Evolutionary conservation across 2,329 filamentous ascomycete genomes (phyloP).

Genomic region (Neurospora crassa): DNA sequence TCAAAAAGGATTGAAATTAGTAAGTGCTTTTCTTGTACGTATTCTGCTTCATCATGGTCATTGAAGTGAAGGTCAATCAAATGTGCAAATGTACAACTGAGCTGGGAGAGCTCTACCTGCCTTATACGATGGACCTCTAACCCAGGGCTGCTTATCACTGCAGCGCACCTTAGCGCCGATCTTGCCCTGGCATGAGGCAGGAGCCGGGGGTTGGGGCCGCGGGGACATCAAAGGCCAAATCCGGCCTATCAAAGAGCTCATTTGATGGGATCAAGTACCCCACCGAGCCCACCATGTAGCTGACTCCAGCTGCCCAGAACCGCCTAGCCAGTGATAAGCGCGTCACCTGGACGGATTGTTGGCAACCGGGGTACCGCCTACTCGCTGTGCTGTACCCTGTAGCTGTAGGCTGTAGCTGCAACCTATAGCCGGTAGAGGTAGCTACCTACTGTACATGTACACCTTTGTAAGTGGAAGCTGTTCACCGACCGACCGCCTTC

Average conservation of each 20-base stretch:
- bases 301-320: not conserved
- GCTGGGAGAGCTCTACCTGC: not conserved
- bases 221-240: not conserved
- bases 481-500: not conserved
- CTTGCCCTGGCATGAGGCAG: not conserved
- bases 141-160: not conserved
- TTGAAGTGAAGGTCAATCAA: too few species aligned
- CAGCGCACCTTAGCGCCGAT: not conserved
- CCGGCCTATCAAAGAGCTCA: not conserved
- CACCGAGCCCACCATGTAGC: not conserved
- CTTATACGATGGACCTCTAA: not conserved
- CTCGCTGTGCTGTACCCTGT: not conserved
- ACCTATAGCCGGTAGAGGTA: not conserved
- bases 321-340: not conserved
- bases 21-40: too few species aligned
- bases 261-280: not conserved
- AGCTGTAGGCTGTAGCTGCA: not conserved
- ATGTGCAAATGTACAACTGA: too few species aligned
- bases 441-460: not conserved
- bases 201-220: not conserved
- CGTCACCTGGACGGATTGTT: not conserved
- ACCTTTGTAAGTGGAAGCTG: not conserved
- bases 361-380: not conserved
- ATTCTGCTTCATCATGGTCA: too few species aligned
- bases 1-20: too few species aligned